A percentile compares a stretch with the other conserved stretches of the same genome.
phyloP scores from a whole-genome alignment of 2,329 filamentous ascomycete species.

The Hypoxylon sp. region DNA sequence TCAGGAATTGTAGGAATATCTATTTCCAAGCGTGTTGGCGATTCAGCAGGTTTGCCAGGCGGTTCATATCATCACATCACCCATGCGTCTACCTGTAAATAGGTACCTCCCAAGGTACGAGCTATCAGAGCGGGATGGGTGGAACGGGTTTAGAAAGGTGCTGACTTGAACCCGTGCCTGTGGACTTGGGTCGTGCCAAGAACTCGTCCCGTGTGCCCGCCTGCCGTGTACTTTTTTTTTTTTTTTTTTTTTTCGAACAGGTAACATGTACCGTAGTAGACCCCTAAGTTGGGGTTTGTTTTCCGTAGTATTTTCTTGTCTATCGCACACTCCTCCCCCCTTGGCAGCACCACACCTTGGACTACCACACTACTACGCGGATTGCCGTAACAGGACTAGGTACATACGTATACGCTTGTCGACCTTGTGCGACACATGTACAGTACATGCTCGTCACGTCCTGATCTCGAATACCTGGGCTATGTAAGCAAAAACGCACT shows the following conservation, averaged over 20 bases:
- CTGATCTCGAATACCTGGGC: not conserved
- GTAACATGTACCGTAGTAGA: no score
- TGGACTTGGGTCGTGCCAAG: constrained; percentile 44
- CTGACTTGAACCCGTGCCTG: constrained; percentile 42
- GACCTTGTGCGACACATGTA: not conserved
- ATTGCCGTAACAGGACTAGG: constrained; percentile 27
- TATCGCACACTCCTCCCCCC: constrained; percentile 23
- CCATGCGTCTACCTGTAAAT: no score
- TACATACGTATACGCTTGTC: constrained; percentile 38
- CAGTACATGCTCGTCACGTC: not conserved
- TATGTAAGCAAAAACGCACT: not conserved
- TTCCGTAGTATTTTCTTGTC: constrained; percentile 1
- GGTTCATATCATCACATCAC: not conserved
- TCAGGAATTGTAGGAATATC: no score
- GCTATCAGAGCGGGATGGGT: constrained; percentile 37
- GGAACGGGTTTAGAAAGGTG: constrained; percentile 38
- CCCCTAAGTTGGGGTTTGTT: not conserved
- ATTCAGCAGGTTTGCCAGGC: not conserved
- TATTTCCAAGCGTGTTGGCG: no score
- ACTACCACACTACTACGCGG: no score
- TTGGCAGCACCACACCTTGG: not conserved
- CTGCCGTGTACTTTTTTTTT: not conserved
- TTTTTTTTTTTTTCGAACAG: no score
- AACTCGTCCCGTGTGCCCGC: constrained; percentile 36
- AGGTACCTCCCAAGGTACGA: no score